These are phyloP conservation scores for Candida hungchunana DNA, from an alignment of 805 yeast genomes.

Conservation along the genomic window DNA sequence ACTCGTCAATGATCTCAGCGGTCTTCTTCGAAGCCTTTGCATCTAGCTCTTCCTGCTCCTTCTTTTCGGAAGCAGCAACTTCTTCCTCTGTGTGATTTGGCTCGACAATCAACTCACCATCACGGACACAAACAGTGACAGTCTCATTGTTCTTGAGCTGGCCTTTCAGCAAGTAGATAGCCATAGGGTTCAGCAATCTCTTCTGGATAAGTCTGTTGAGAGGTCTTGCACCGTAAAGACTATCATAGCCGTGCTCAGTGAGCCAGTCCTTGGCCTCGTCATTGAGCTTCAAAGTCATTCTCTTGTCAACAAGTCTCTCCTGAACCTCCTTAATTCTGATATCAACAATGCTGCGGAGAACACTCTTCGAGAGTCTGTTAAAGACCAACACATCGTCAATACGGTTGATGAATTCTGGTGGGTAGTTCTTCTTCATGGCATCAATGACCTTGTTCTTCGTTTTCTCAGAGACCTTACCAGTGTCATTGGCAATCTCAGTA, in stretches of 20 bases:
- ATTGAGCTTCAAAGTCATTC: slow-evolving; percentile 57
- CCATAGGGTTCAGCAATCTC: slow-evolving; percentile 82
- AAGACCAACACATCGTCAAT: slow-evolving; percentile 92
- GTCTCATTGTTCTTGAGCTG: slow-evolving; percentile 58
- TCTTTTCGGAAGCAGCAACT: slow-evolving; percentile 6
- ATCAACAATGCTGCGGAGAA: slow-evolving; percentile 77
- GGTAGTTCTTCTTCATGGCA: slow-evolving; percentile 65
- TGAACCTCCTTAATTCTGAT: slow-evolving; percentile 79
- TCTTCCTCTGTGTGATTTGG: slow-evolving; percentile 42
- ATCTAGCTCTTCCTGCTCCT: slow-evolving; percentile 1
- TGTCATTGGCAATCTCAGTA: slow-evolving; percentile 42
- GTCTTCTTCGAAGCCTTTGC: slow-evolving; percentile 2
- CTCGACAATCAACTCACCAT: slow-evolving; percentile 39
- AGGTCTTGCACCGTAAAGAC: slow-evolving; percentile 93
- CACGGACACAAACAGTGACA: slow-evolving; percentile 45
- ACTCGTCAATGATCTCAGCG: slow-evolving; percentile 15
- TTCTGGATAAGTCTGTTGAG: slow-evolving; percentile 86
- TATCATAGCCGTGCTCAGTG: slow-evolving; percentile 84
- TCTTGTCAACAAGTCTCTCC: slow-evolving; percentile 70
- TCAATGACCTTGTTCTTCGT: slow-evolving; percentile 61
- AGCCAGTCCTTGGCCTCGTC: slow-evolving; percentile 73
- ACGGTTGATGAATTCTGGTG: slow-evolving; percentile 95
- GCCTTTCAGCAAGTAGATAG: slow-evolving; percentile 74
- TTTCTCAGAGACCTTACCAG: slow-evolving; percentile 51
- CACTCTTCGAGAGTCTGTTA: slow-evolving; percentile 77